phyloP scores from a whole-genome alignment of 2,329 filamentous ascomycete genomes.

The Thermomyces lanuginosus region DNA sequence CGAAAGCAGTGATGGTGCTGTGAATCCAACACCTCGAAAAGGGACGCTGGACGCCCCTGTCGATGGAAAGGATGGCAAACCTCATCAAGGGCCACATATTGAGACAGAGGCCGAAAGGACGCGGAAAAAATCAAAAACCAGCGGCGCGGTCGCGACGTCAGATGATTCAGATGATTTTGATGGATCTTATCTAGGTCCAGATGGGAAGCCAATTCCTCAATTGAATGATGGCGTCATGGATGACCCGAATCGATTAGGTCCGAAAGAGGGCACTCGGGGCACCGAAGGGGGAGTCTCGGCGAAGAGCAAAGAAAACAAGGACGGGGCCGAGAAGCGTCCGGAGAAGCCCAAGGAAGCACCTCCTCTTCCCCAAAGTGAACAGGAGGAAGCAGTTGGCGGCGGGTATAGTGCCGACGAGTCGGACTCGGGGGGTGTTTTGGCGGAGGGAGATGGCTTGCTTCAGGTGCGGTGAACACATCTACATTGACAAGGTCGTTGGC shows the following conservation, averaged over 20 bases:
- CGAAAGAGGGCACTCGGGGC: constrained; percentile 73
- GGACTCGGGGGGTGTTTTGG: too few species aligned
- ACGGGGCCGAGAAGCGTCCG: constrained; percentile 57
- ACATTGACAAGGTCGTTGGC: too few species aligned
- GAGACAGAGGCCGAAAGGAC: constrained; percentile 33
- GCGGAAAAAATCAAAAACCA: constrained; percentile 23
- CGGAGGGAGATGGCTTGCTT: constrained; percentile 26
- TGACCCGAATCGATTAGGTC: constrained; percentile 57
- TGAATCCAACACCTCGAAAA: constrained; percentile 18
- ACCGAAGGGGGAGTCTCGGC: constrained; percentile 80
- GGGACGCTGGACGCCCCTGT: constrained; percentile 71
- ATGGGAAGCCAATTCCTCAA: constrained; percentile 31
- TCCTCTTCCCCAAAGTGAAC: constrained; percentile 64
- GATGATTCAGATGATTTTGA: constrained; percentile 12
- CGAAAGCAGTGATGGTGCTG: constrained; percentile 9
- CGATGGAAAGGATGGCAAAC: constrained; percentile 85
- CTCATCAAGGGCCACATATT: constrained; percentile 65
- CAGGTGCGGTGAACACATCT: constrained; percentile 37
- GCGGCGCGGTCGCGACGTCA: constrained; percentile 14
- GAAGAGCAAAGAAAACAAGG: constrained; percentile 61
- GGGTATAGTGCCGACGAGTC: too few species aligned
- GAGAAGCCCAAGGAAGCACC: constrained; percentile 73
- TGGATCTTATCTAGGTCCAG: constrained; percentile 25
- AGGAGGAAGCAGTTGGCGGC: constrained; percentile 44
- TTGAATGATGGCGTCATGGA: constrained; percentile 77